Evolutionary conservation across 306 rosid species (phyloP), one percentile per base, ranked within the genome.

Genomic region (apple (Malus domestica)): DNA sequence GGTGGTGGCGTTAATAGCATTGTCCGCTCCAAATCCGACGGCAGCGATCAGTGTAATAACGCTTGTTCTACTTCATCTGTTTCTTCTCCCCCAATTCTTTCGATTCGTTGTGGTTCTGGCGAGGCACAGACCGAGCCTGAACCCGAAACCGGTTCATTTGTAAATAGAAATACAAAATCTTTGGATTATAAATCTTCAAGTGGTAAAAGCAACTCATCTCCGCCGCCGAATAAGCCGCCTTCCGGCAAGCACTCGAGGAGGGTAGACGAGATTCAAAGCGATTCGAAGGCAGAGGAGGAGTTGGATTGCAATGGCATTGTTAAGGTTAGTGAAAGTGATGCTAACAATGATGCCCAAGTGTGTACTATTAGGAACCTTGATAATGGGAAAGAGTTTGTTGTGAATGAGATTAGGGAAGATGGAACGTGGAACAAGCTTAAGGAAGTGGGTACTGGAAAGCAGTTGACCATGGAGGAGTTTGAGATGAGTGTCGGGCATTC

Each of bases 401-500:
- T 95, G 71, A 95, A 87, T 64, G 97, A 90, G 75, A 79, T 93
- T 70, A 87, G 81, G 79, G 96, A 89, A 74, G 93, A 93, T 67
- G 98, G 98, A 16, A 88, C 60, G 83, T 86, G 90, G 88, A 80
- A 95, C 70, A 88, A 92, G 75, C 79, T 95, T 3, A 89, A 90
- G 80, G 99, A 95, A 71, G 97, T 95, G 4, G 93, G 88, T 19
- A 95, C 99, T 2, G 99, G 97, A 22, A 87, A 91, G 79, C 97
- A 95, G 78, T 84, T 92, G 88, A 96, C 99, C 0, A 87, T 92
- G 97, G 99, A 96, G 89, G 99, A 96, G 81, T 96, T 96, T 35
- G 92, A 96, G 87, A 92, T 90, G 89, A 88, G 97, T 9, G 97
- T 96, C 9, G 99, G 99, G 2, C 96, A 92, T 62, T 96, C 99